These are phyloP conservation scores for Lactifluus volemus DNA, from an alignment of 768 basidiomycete species.

Conservation along the genomic window DNA sequence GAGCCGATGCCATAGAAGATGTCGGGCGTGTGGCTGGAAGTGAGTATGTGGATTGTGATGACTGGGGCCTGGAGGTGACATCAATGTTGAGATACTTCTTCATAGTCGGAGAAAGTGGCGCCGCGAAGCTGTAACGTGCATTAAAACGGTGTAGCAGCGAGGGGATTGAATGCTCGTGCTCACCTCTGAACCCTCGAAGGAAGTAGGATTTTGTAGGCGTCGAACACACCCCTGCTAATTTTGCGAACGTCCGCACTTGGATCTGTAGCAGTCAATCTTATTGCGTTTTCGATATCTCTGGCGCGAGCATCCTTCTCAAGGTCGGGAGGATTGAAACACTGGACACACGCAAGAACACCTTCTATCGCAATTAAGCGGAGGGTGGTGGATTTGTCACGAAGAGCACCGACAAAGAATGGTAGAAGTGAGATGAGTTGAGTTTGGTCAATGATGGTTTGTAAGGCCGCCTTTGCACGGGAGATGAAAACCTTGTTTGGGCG, in stretches of 20 bases:
- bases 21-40: constrained; percentile 9
- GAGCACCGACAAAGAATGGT: constrained; percentile 45
- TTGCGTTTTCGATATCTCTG: constrained; percentile 59
- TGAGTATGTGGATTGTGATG: constrained; percentile 10
- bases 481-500: constrained; percentile 75
- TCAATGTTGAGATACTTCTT: constrained; percentile 28
- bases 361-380: constrained; percentile 61
- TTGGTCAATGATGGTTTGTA: constrained; percentile 52
- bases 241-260: constrained; percentile 70
- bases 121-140: constrained; percentile 46
- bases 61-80: constrained; percentile 11
- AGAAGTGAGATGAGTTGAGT: constrained; percentile 61
- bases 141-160: constrained; percentile 10
- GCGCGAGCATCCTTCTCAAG: constrained; percentile 60
- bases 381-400: constrained; percentile 61
- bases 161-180: constrained; percentile 17
- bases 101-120: constrained; percentile 65
- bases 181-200: constrained; percentile 63
- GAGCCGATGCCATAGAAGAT: constrained; percentile 9
- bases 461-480: constrained; percentile 52
- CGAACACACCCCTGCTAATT: constrained; percentile 60
- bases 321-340: constrained; percentile 72
- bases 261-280: constrained; percentile 59
- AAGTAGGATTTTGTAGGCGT: constrained; percentile 62
- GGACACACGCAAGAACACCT: constrained; percentile 54